Base-by-base conservation (phyloP, 2,329 filamentous ascomycete species). In the Ophiobolus disseminans region DNA sequence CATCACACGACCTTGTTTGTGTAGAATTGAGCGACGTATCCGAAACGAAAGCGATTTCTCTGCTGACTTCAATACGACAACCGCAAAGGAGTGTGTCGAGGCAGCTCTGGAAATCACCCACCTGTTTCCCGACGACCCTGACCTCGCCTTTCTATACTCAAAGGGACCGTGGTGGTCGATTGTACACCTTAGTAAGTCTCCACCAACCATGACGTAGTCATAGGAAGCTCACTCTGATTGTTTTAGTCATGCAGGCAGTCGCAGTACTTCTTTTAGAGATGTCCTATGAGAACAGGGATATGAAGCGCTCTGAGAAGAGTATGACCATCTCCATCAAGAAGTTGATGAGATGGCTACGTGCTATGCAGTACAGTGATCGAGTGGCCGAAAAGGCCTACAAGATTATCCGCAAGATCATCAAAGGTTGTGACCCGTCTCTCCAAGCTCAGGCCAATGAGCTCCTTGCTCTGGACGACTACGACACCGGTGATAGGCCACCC, bases 121-220 rank as follows among this genome's bases (percentile, higher is more conserved):
- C 3, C 30, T 76, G 7, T 60, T 76, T 5, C 74, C 73, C 4
- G 57, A 65, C 6, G 13, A 58, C 20, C 55, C 65, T 3, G 60
- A 68, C 37, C 40, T 61, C 1, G 35, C 65, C 0, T 63, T 60
- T 7, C 47, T 66, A 2, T 74, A 74, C 43, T 37, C 50, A 14
- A 60, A 57, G 6, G 65, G 58, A 4, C 74, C 75, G 4, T 77
- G 74, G 75, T 76, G 73, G 73, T 71, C 63, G n/a, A 41, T 73
- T 1, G 50, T 75, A 11, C 73, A 76, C 43, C 63, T 69, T 10
- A 53, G 62, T 65, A 47, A 50, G 59, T 36, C 8, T 1, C 6
- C 5, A 5, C 2, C 3, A 1, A n/a, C 4, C 17, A 10, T 5
- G 9, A 10, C 3, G 8, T 8, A 16, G 1, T 11, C 0, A 35